Percentiles rank a stretch among this genome's conserved stretches.
phyloP scores from a whole-genome alignment of 106 monocot species.

The Narthecium ossifragum region DNA sequence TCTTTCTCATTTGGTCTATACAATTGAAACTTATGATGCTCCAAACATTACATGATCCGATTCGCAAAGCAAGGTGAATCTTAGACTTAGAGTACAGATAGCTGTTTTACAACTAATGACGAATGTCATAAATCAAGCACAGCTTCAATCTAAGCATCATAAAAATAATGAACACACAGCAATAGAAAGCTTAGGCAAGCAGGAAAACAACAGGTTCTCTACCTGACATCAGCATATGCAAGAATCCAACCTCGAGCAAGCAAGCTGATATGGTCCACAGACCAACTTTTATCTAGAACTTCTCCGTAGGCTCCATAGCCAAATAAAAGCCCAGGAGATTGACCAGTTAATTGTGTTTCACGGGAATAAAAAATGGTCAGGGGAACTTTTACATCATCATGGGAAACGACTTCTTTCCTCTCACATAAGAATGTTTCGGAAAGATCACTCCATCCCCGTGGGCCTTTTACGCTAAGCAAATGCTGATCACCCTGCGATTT shows the following conservation, averaged over 20 bases:
- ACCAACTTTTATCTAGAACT: constrained; percentile 87
- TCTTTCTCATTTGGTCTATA: no score
- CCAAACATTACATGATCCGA: no score
- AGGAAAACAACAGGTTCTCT: no score
- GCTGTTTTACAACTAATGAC: no score
- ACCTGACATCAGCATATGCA: constrained; percentile 99
- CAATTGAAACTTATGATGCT: no score
- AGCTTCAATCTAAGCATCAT: no score
- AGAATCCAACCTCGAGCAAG: constrained; percentile 85
- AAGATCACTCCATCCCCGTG: constrained; percentile 47
- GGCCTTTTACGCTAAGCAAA: constrained; percentile 13
- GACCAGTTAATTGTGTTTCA: constrained; percentile 23
- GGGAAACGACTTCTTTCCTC: constrained; percentile 65
- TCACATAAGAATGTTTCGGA: constrained; percentile 50
- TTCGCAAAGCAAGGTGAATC: no score
- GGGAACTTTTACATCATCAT: constrained; percentile 70
- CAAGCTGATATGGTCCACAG: constrained; percentile 59
- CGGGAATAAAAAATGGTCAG: constrained; percentile 64
- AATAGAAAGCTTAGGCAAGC: no score
- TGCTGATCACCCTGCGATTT: constrained; percentile 10
- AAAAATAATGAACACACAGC: no score
- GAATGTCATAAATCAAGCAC: no score
- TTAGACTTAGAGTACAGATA: no score
- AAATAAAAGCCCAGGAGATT: constrained; percentile 73
- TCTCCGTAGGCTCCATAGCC: constrained; percentile 99